phyloP scores from a whole-genome alignment of 768 basidiomycete genomes.

The Calocera cornea region DNA sequence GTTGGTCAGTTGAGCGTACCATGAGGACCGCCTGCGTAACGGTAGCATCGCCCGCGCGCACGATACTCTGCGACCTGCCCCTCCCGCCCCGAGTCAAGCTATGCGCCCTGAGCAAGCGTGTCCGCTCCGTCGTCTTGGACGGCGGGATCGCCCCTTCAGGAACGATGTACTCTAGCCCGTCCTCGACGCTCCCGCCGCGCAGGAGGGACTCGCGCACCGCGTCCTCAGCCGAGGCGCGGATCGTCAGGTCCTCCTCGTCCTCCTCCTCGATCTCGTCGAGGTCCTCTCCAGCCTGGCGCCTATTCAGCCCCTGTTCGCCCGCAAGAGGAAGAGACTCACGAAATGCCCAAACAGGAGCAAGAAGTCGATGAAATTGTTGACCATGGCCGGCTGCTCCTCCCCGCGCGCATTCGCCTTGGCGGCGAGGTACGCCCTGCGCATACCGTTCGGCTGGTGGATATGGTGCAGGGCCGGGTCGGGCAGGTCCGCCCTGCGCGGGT shows the following conservation, averaged over 20 bases:
- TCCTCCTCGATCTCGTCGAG: constrained; percentile 55
- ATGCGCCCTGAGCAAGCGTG: constrained; percentile 26
- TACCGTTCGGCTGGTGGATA: constrained; percentile 90
- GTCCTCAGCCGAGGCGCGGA: constrained; percentile 7
- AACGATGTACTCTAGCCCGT: constrained; percentile 7
- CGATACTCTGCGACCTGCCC: constrained; percentile 40
- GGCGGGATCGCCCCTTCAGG: constrained; percentile 5
- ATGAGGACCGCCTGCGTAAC: constrained; percentile 86
- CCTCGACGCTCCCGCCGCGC: constrained; percentile 1
- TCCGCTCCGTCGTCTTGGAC: constrained; percentile 12
- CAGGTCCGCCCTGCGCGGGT: constrained; percentile 22
- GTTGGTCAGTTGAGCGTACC: constrained; percentile 34
- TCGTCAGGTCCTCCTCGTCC: constrained; percentile 36
- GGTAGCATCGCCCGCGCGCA: constrained; percentile 69
- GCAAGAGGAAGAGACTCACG: constrained; percentile 38
- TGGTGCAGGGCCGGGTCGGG: constrained; percentile 72
- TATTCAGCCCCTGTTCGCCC: not conserved
- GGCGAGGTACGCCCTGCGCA: constrained; percentile 76
- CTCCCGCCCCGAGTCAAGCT: constrained; percentile 20
- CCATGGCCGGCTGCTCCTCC: constrained; percentile 39
- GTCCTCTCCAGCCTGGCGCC: constrained; percentile 69
- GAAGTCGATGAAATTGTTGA: constrained; percentile 88
- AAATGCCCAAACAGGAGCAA: constrained; percentile 92
- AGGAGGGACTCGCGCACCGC: constrained; percentile 8
- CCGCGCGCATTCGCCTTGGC: constrained; percentile 57